phyloP scores from a whole-genome alignment of 129 eudicot genomes.

The Helianthus tuberosus region DNA sequence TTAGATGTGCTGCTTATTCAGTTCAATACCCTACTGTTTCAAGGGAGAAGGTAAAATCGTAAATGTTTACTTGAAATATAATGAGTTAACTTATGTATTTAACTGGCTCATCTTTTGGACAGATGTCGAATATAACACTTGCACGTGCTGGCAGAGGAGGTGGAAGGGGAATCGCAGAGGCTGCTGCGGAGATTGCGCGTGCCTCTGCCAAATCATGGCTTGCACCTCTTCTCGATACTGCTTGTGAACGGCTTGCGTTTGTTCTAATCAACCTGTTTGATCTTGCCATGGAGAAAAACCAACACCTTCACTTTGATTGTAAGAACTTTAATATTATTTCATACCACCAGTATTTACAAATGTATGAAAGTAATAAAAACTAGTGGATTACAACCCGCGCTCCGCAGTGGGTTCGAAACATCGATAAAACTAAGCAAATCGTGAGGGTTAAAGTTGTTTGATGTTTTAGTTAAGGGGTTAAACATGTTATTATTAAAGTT shows the following conservation, averaged over 20 bases:
- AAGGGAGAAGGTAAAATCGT: constrained; percentile 71
- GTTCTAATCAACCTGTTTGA: constrained; percentile 77
- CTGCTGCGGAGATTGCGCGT: constrained; percentile 98
- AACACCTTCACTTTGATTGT: constrained; percentile 51
- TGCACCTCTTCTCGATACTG: constrained; percentile 90
- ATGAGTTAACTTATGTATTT: neutral
- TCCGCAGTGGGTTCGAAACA: too few species aligned
- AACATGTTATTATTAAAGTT: too few species aligned
- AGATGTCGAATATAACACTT: constrained; percentile 95
- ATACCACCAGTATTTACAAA: neutral
- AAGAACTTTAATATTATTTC: constrained; percentile 35
- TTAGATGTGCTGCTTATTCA: constrained; percentile 92
- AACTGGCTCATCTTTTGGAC: constrained; percentile 9
- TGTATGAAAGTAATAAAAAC: neutral
- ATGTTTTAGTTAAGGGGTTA: too few species aligned
- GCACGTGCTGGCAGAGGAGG: constrained; percentile 97
- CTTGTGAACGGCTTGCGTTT: constrained; percentile 90
- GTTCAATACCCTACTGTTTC: constrained; percentile 94
- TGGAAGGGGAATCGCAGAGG: constrained; percentile 77
- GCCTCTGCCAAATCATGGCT: constrained; percentile 94
- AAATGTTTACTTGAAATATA: neutral
- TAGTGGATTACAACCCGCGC: too few species aligned
- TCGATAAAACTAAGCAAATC: too few species aligned
- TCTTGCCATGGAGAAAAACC: constrained; percentile 79
- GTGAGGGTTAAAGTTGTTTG: too few species aligned